Evolutionary conservation across 1,139 yeast species (phyloP), one percentile per base, ranked within the genome.

Genomic region (Arxiozyma telluris): DNA sequence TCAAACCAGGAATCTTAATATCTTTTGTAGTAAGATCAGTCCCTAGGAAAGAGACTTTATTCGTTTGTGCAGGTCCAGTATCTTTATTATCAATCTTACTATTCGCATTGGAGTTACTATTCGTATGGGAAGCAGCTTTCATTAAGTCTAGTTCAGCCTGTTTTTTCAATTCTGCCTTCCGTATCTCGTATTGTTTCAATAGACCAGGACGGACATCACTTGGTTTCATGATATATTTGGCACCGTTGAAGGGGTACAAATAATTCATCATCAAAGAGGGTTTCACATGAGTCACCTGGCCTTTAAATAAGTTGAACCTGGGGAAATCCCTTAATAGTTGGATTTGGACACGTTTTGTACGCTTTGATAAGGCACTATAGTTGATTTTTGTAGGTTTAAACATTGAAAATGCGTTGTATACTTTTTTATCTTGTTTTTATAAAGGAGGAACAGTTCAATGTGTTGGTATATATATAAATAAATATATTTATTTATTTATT

Each of bases 251-350:
- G 51, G 80, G 79, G 63, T 89, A 89, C 55, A 90, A 76, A 62
- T 74, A 80, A 71, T 87, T 87, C 68, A 93, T 80, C 96, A 90
- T 90, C 57, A 80, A 76, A 20, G 93, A 87, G 41, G 96, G 88
- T 57, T 81, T 78, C n/a, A 89, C 96, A 44, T 78, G 73, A 27
- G 87, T 77, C 48, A 90, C 76, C 71, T 90, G 86, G 34, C 96
- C 96, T 45, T 71, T 73, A n/a, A 88, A 89, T 18, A 73, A 67
- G 49, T 72, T 72, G 55, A 81, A 69, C 12, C 76, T 77, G 43
- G 82, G 79, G 64, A 83, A 77, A 64, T 87, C 87, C 63, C 76
- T 77, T 58, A 88, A 74, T 41, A 89, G 74, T 71, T 90, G 97
- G 9, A 90, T 90, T 41, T 76, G 72, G 41, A 84, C 79, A 64